Evolutionary conservation across 441 rosid genomes (phyloP).

Genomic region (Erysimum cheiri): DNA sequence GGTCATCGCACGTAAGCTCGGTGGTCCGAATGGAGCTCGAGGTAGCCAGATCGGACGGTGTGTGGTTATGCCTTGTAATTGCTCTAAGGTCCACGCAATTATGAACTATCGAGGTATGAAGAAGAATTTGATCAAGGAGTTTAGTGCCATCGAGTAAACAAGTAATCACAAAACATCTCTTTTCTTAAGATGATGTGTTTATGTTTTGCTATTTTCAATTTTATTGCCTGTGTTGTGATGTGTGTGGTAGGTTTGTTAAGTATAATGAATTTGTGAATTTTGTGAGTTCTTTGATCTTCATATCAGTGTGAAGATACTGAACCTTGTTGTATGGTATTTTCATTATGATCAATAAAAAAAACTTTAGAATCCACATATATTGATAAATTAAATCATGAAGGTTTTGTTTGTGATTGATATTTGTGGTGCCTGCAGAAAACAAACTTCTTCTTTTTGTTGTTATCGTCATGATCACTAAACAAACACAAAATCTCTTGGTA

Average conservation of each 20-base stretch:
- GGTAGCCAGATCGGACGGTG: conserved; percentile 25
- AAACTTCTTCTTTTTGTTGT: too few relatives aligned
- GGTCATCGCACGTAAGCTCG: conserved; percentile 63
- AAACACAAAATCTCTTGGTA: too few relatives aligned
- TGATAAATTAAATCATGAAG: background rate
- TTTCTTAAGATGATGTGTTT: conserved; percentile 12
- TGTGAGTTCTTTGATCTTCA: conserved; percentile 34
- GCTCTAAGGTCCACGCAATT: conserved; percentile 44
- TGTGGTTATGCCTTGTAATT: conserved; percentile 45
- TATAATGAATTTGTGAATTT: conserved; percentile 24
- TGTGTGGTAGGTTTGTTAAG: conserved; percentile 9
- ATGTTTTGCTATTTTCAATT: background rate
- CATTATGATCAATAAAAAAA: conserved; percentile 7
- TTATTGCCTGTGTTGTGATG: conserved; percentile 16
- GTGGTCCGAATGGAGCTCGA: conserved; percentile 42
- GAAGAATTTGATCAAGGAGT: conserved; percentile 42
- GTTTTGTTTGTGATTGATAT: conserved; percentile 1
- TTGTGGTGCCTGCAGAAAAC: too few relatives aligned
- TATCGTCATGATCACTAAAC: too few relatives aligned
- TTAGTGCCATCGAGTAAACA: conserved; percentile 41
- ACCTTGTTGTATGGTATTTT: background rate
- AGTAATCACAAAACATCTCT: too few relatives aligned
- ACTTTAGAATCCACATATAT: background rate
- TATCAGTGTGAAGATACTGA: conserved; percentile 20
- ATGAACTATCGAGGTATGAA: conserved; percentile 39